phyloP scores from a whole-genome alignment of 345 rosid genomes.

The Citrus medica region DNA sequence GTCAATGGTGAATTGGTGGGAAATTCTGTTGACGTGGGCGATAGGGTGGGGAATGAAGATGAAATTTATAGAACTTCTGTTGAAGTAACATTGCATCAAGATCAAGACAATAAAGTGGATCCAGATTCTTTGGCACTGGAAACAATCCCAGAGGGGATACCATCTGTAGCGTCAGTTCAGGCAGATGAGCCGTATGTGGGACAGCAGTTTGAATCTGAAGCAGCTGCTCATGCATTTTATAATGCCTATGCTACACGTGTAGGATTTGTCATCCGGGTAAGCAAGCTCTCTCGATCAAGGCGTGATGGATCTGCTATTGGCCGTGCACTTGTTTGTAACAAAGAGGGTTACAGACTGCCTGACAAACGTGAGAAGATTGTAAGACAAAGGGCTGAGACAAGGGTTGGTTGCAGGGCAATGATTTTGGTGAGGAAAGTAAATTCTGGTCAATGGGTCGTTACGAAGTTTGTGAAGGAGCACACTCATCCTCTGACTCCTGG shows the following conservation, averaged over 20 bases:
- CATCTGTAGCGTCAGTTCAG: slow-evolving; percentile 27
- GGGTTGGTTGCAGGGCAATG: slow-evolving; percentile 99
- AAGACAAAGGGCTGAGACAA: slow-evolving; percentile 93
- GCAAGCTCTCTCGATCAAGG: slow-evolving; percentile 94
- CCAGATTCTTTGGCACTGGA: slow-evolving; percentile 31
- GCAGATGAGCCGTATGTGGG: slow-evolving; percentile 78
- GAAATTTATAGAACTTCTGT: slow-evolving; percentile 46
- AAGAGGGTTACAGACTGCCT: slow-evolving; percentile 90
- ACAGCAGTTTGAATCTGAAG: slow-evolving; percentile 90
- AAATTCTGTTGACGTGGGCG: slow-evolving; percentile 41
- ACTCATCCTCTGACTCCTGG: slow-evolving; percentile 86
- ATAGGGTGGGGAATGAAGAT: slow-evolving; percentile 36
- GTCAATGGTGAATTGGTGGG: slow-evolving; percentile 39
- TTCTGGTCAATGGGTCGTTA: slow-evolving; percentile 91
- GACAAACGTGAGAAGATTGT: slow-evolving; percentile 92
- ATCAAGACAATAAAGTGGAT: slow-evolving; percentile 47
- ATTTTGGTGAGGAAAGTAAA: slow-evolving; percentile 88
- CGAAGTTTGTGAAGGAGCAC: slow-evolving; percentile 91
- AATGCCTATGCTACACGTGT: slow-evolving; percentile 79
- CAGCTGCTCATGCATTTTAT: slow-evolving; percentile 90
- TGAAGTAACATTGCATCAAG: slow-evolving; percentile 38
- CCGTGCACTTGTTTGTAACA: slow-evolving; percentile 94
- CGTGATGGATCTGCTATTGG: slow-evolving; percentile 96
- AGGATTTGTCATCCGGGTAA: slow-evolving; percentile 94
- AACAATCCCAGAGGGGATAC: slow-evolving; percentile 29